Conservation (phyloP, 2,329 filamentous ascomycete species). For the Truncatella angustata region DNA sequence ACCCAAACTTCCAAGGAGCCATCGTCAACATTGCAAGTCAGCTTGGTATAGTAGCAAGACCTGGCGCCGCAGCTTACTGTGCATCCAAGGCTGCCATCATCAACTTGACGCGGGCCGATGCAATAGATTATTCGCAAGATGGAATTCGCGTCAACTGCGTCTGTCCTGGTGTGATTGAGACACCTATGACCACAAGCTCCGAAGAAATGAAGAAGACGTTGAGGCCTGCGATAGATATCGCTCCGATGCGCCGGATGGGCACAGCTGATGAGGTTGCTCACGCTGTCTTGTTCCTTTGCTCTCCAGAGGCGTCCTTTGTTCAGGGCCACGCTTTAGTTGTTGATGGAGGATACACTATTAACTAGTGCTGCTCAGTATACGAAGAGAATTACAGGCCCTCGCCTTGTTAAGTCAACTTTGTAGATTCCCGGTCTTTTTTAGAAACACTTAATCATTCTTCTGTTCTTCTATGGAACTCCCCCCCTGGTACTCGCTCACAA, state of each 20-base stretch:
- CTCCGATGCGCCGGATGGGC: constrained; percentile 51
- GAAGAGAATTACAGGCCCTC: too few species aligned
- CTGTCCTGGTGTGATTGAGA: constrained; percentile 43
- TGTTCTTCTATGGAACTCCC: too few species aligned
- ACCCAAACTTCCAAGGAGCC: constrained; percentile 42
- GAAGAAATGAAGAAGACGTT: constrained; percentile 37
- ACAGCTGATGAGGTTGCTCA: constrained; percentile 47
- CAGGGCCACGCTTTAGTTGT: constrained; percentile 52
- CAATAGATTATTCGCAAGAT: constrained; percentile 52
- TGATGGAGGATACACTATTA: constrained; percentile 52
- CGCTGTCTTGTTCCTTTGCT: constrained; percentile 47
- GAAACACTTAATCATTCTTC: too few species aligned
- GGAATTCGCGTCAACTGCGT: constrained; percentile 37
- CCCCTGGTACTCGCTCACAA: too few species aligned
- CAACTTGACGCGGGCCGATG: constrained; percentile 54
- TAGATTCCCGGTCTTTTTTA: too few species aligned
- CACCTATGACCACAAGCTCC: constrained; percentile 42
- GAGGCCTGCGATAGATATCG: constrained; percentile 41
- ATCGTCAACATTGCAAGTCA: constrained; percentile 54
- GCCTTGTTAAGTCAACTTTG: too few species aligned
- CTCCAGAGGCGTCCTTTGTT: constrained; percentile 46
- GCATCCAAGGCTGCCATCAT: constrained; percentile 58
- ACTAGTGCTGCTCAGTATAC: too few species aligned
- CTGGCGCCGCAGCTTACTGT: constrained; percentile 51
- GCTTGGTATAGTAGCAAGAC: constrained; percentile 46